Base-by-base conservation (phyloP, 768 basidiomycete genomes). In the Termitomyces sp. region DNA sequence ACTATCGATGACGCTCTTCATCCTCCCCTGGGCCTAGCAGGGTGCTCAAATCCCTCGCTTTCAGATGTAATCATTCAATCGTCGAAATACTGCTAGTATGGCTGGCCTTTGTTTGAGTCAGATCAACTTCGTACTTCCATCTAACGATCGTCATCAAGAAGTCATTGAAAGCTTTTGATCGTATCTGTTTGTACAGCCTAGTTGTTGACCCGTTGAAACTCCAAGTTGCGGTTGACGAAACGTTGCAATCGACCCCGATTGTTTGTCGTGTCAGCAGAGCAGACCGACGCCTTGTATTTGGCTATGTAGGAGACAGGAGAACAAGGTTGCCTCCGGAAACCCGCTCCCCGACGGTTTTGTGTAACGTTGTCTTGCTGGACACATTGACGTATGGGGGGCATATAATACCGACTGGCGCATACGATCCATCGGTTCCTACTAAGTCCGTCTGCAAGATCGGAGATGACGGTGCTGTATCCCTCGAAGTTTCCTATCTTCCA, bases 391-490 rank as follows among this genome's bases (percentile, higher is more conserved):
- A 56, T 43, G 40, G n/a, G 17, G 10, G 11, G 31, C 54, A 56
- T 56, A 56, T 56, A 56, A 43, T 14, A 25, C 58, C 49, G n/a
- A 43, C 38, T 32, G 45, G 1, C n/a, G 6, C 9, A 2, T 6
- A 14, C 25, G 6, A 31, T 29, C 14, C 17, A 31, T 53, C 36
- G 49, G 55, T 40, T 20, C 38, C 31, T 17, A 9, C 34, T 25
- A 25, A 49, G 36, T n/a, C 20, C 46, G 37, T 47, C 31, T 47
- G 32, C n/a, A 37, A 25, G 25, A 11, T 4, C 42, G 34, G 57
- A 15, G 5, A 63, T 60, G 56, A 52, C 63, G 32, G n/a, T 46
- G n/a, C 49, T 65, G 52, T 62, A 62, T 25, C 58, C 61, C 12
- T 45, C 61, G 12, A 9, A 38, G 17, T 54, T 49, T 9, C 63